Evolutionary conservation across 805 yeast genomes (phyloP).

Genomic region (Maudiozyma serrabonitensis): DNA sequence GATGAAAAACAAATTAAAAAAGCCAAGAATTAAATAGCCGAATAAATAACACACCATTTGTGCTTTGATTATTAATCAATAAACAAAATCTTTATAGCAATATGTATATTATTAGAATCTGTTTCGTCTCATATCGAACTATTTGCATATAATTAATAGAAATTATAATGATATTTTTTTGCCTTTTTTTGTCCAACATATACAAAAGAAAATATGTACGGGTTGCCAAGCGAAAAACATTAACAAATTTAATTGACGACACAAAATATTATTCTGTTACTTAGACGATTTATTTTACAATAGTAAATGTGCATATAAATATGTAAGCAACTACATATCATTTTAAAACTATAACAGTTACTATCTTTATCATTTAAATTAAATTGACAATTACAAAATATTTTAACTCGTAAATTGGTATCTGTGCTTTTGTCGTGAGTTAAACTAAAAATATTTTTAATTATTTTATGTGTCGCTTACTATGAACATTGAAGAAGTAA

Average conservation of each 20-base stretch:
- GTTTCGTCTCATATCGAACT: slow-evolving; percentile 1
- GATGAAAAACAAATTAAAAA: slow-evolving; percentile 7
- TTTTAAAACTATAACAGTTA: no score
- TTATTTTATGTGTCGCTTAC: not conserved
- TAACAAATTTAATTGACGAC: no score
- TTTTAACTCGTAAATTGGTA: not conserved
- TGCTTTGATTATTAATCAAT: not conserved
- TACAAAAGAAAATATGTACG: not conserved
- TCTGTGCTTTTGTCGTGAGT: no score
- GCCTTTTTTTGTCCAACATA: not conserved
- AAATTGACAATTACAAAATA: not conserved
- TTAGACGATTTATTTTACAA: no score
- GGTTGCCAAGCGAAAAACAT: no score
- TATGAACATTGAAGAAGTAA: not conserved
- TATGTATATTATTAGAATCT: not conserved
- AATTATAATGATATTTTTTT: not conserved
- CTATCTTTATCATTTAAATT: no score
- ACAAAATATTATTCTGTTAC: no score
- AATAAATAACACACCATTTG: not conserved
- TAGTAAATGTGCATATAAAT: no score
- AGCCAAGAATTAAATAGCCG: slow-evolving; percentile 12
- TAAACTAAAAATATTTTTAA: not conserved
- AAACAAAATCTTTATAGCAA: not conserved
- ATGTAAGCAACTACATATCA: no score
- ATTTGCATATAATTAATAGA: not conserved